Evolutionary conservation across 345 rosid genomes (phyloP).

Genomic region (Eucalyptus rudis): DNA sequence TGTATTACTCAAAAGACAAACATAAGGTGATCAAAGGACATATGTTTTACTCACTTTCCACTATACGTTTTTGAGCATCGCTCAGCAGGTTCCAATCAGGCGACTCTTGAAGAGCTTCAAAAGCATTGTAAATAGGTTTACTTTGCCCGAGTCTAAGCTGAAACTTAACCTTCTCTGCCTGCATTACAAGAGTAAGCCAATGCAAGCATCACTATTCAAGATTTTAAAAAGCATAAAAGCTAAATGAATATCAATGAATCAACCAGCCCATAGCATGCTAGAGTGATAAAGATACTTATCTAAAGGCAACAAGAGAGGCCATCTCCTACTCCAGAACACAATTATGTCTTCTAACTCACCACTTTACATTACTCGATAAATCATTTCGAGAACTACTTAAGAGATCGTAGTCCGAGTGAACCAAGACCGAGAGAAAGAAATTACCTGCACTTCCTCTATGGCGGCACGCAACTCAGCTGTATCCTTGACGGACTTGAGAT

Average conservation of each 20-base stretch:
- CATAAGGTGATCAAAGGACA: not conserved
- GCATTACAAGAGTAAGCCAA: not conserved
- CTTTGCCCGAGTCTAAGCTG: slow-evolving; percentile 71
- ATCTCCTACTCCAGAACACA: not conserved
- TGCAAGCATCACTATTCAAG: not conserved
- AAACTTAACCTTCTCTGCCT: slow-evolving; percentile 79
- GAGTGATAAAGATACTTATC: not conserved
- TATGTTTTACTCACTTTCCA: slow-evolving; percentile 37
- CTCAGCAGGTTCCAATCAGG: slow-evolving; percentile 51
- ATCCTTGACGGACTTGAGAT: slow-evolving; percentile 84
- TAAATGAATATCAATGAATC: not conserved
- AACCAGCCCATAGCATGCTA: not conserved
- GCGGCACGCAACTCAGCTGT: slow-evolving; percentile 81
- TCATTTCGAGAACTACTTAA: not conserved
- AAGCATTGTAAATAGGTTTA: slow-evolving; percentile 64
- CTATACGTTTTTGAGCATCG: slow-evolving; percentile 63
- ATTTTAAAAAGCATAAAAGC: not conserved
- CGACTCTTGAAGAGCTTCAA: slow-evolving; percentile 61
- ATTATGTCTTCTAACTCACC: not conserved
- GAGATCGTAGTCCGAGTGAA: not conserved
- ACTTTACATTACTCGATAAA: not conserved
- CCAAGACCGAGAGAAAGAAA: not conserved
- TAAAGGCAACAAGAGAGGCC: not conserved
- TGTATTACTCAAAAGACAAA: not conserved
- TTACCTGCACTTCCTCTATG: slow-evolving; percentile 89